Conservation (phyloP, 2,329 filamentous ascomycete species). For the Septoria petroselini region DNA sequence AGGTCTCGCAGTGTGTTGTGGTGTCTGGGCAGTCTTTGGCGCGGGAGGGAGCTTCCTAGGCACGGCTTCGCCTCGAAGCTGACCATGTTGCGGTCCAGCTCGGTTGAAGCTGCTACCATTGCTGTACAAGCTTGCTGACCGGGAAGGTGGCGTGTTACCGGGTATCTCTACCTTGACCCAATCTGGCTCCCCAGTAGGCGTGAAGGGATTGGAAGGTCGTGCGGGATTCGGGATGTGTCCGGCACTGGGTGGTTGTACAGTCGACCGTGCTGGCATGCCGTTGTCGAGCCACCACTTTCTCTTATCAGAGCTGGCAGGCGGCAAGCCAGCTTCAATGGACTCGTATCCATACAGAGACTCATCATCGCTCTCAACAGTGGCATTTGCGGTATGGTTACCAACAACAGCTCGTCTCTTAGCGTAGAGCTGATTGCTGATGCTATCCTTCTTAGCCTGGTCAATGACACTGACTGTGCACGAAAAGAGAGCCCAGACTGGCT, state of each 20-base stretch:
- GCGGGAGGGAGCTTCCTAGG: conserved; percentile 25
- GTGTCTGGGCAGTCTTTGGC: conserved; percentile 7
- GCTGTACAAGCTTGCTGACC: conserved; percentile 24
- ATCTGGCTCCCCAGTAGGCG: conserved; percentile 69
- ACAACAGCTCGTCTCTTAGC: conserved; percentile 63
- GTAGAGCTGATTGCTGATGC: conserved; percentile 73
- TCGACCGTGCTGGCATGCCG: conserved; percentile 69
- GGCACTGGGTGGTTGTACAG: conserved; percentile 62
- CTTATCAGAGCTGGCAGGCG: conserved; percentile 60
- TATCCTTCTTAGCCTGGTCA: conserved; percentile 69
- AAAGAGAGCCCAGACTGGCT: conserved; percentile 91
- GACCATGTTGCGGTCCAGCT: background rate
- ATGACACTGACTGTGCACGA: conserved; percentile 78
- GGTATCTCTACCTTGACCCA: conserved; percentile 62
- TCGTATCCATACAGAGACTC: conserved; percentile 81
- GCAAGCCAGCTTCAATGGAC: conserved; percentile 73
- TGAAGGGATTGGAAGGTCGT: conserved; percentile 78
- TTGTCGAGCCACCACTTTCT: conserved; percentile 65
- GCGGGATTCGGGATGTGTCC: conserved; percentile 67
- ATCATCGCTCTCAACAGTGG: conserved; percentile 65
- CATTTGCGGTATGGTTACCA: conserved; percentile 57
- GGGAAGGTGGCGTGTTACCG: conserved; percentile 22
- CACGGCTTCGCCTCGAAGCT: conserved; percentile 9
- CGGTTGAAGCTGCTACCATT: conserved; percentile 11
- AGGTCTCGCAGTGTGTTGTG: conserved; percentile 4